Percentiles rank a stretch among this genome's conserved stretches.
These are phyloP conservation scores for Kuraishia capsulata DNA, from an alignment of 805 yeast species.

Conservation along the genomic window DNA sequence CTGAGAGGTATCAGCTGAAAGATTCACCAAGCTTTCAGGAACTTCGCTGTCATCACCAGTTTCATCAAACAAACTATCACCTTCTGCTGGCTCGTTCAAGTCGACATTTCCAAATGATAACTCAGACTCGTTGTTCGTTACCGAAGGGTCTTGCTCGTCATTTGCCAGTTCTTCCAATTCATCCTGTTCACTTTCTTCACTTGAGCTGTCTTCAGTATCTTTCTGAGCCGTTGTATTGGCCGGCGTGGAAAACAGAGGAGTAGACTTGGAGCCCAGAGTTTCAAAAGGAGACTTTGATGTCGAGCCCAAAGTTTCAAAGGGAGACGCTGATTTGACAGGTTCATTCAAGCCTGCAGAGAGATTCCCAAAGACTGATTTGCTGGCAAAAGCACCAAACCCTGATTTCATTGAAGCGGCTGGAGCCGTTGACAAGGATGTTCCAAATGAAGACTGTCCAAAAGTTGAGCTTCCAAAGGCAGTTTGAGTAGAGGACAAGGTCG, in stretches of 20 bases:
- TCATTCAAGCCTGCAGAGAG: neutral
- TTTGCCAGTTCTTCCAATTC: constrained; percentile 1
- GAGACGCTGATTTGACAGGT: neutral
- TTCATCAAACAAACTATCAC: constrained; percentile 2
- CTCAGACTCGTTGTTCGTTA: neutral
- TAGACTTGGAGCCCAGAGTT: too few species aligned
- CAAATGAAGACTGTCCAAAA: neutral
- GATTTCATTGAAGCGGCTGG: too few species aligned
- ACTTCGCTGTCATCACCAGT: constrained; percentile 1
- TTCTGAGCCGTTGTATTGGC: too few species aligned
- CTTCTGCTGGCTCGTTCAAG: neutral
- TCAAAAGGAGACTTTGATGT: too few species aligned
- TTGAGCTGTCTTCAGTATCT: constrained; percentile 3
- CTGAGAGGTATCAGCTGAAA: too few species aligned
- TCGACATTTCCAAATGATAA: neutral
- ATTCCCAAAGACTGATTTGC: too few species aligned
- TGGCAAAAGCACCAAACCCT: too few species aligned
- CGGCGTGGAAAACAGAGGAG: too few species aligned
- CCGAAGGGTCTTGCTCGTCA: neutral
- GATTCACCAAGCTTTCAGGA: too few species aligned
- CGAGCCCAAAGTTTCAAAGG: too few species aligned
- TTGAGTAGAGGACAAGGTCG: neutral
- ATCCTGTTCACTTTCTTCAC: constrained; percentile 1
- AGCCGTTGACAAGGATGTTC: neutral
- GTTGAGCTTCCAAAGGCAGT: neutral